A percentile compares a stretch with the other conserved stretches of the same genome.
phyloP scores from a whole-genome alignment of 768 basidiomycete genomes.

The Boletus vinaceobasis region DNA sequence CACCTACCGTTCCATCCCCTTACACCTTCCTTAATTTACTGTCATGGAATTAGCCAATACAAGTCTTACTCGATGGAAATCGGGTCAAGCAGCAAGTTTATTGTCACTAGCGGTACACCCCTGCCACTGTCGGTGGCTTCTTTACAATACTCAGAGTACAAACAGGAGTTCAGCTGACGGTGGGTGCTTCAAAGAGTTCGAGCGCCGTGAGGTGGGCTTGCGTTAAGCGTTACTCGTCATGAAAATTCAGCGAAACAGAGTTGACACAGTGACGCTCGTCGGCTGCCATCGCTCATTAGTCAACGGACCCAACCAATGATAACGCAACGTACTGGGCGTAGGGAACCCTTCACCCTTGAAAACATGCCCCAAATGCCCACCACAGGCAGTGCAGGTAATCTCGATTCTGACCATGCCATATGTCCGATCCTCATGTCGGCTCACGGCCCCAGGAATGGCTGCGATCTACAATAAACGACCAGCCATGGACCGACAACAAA shows the following conservation, averaged over 20 bases:
- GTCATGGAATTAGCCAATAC: slow-evolving; percentile 16
- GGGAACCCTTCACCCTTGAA: slow-evolving; percentile 88
- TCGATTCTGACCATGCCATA: slow-evolving; percentile 73
- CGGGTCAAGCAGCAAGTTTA: background rate
- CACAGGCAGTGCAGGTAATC: slow-evolving; percentile 87
- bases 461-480: slow-evolving; percentile 1
- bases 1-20: slow-evolving; percentile 16
- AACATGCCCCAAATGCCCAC: slow-evolving; percentile 92
- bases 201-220: background rate
- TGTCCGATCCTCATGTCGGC: slow-evolving; percentile 66
- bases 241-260: slow-evolving; percentile 79
- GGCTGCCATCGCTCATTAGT: slow-evolving; percentile 37
- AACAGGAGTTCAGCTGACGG: background rate
- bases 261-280: slow-evolving; percentile 91
- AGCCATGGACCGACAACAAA: background rate
- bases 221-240: slow-evolving; percentile 30
- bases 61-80: background rate
- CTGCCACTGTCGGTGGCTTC: background rate
- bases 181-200: background rate
- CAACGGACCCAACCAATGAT: background rate
- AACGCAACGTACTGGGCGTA: slow-evolving; percentile 62
- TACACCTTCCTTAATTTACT: slow-evolving; percentile 23
- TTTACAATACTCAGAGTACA: background rate
- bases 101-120: background rate
- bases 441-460: slow-evolving; percentile 91